Percentiles rank a stretch among this genome's conserved stretches.
Conservation (phyloP, 306 rosid genomes). For the Lathyrus tuberosus region DNA sequence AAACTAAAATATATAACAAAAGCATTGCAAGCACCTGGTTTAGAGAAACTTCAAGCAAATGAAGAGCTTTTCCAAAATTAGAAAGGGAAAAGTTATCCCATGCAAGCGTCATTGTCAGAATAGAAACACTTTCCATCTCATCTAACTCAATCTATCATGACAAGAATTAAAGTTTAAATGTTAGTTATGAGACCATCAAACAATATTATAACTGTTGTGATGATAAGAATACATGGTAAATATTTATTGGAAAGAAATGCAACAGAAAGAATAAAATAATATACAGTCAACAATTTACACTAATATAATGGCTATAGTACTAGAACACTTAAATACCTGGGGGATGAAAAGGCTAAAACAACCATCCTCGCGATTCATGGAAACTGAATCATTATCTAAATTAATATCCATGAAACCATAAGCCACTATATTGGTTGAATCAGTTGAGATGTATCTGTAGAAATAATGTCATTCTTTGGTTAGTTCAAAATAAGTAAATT, state of each 20-base stretch:
- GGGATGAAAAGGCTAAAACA: slow-evolving; percentile 74
- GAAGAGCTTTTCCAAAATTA: slow-evolving; percentile 65
- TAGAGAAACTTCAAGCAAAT: slow-evolving; percentile 62
- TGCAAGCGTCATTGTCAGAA: slow-evolving; percentile 76
- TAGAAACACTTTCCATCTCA: slow-evolving; percentile 73
- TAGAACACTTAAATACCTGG: slow-evolving; percentile 59
- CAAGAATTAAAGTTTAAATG: slow-evolving; percentile 28
- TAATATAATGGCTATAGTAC: slow-evolving; percentile 20
- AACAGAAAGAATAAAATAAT: slow-evolving; percentile 20
- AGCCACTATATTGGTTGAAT: slow-evolving; percentile 58
- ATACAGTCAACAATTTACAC: background rate
- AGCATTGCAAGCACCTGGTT: slow-evolving; percentile 63
- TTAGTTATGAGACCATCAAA: slow-evolving; percentile 27
- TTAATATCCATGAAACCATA: slow-evolving; percentile 70
- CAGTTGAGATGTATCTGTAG: slow-evolving; percentile 68
- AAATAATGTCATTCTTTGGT: slow-evolving; percentile 41
- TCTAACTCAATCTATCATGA: slow-evolving; percentile 77
- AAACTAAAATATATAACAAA: slow-evolving; percentile 28
- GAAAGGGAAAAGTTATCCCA: slow-evolving; percentile 73
- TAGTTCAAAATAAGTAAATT: slow-evolving; percentile 26
- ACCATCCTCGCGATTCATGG: slow-evolving; percentile 53
- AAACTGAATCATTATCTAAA: slow-evolving; percentile 45
- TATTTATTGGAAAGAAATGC: slow-evolving; percentile 23
- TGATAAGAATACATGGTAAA: slow-evolving; percentile 6
- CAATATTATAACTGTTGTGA: slow-evolving; percentile 16